Base-by-base conservation (phyloP, 257 asterid genomes). In the Cruciata laevipes region DNA sequence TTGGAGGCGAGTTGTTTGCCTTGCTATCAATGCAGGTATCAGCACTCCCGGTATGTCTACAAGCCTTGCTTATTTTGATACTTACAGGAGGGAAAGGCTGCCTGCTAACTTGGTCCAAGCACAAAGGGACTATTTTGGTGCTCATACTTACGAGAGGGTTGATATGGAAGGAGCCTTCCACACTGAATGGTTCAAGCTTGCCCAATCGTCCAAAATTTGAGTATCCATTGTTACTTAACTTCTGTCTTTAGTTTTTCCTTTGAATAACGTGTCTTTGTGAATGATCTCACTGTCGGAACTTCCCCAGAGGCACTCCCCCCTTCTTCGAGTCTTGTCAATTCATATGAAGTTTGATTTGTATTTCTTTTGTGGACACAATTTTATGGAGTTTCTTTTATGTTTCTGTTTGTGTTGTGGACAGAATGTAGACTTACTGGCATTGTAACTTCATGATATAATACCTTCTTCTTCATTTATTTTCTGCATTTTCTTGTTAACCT, bases 41-140 rank as follows among this genome's bases (percentile, higher is more conserved):
- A 86, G 97, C 74, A 92, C 97, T 7, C 98, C 98, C 1, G 98
- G 98, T 65, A 92, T 92, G 98, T 89, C 93, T 21, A 81, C 96
- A 56, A 89, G 97, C 75, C 93, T 92, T 68, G 98, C 98, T 42
- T 92, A 92, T 65, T 92, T 89, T 33, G 98, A 92, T 72, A 79
- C 95, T 0, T 92, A 92, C 68, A 71, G 98, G 70, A 85, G 98
- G 86, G 96, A 61, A 78, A 83, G 90, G 23, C 74, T 89, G 76
- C 97, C 98, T 0, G 98, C 98, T 18, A 92, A 92, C 73, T 71
- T 92, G 89, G 94, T 92, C 42, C 98, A 92, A 61, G 96, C 98
- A 70, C 98, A 92, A 75, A 77, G 98, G 73, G 98, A 92, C 77
- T 92, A 92, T 77, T 92, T 92, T 66, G 97, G 98, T 32, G 98